Conservation (phyloP, 768 basidiomycete genomes). For the Myochromella boudieri region DNA sequence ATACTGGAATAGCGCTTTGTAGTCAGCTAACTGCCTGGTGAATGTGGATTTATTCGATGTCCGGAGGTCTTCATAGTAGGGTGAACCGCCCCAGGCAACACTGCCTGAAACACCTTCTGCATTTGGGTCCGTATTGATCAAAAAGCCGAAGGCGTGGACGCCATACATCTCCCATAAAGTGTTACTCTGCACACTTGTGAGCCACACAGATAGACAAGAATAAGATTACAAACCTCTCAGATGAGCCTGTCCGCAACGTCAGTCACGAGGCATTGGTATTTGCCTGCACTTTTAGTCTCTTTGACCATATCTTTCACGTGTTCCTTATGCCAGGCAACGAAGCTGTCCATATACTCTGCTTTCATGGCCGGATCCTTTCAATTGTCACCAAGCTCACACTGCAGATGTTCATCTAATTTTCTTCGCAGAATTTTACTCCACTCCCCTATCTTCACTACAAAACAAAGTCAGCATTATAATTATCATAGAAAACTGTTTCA, state of each 20-base stretch:
- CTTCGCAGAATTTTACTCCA: neutral
- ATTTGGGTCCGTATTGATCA: neutral
- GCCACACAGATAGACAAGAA: neutral
- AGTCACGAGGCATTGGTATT: neutral
- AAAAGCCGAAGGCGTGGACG: neutral
- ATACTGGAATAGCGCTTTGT: neutral
- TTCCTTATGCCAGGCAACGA: slow-evolving; percentile 1
- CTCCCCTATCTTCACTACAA: neutral
- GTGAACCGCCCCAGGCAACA: neutral
- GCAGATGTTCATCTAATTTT: neutral
- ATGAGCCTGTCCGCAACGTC: neutral
- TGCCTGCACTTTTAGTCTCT: neutral
- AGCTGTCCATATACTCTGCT: neutral
- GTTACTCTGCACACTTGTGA: neutral
- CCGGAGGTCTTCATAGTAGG: neutral
- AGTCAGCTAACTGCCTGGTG: slow-evolving; percentile 1
- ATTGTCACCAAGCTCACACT: neutral
- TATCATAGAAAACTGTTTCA: neutral
- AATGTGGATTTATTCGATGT: neutral
- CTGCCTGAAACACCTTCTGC: neutral
- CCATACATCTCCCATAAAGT: neutral
- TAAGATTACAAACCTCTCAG: neutral
- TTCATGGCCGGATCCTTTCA: neutral
- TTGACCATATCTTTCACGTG: neutral
- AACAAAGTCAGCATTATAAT: neutral